A percentile compares a stretch with the other conserved stretches of the same genome.
These are phyloP conservation scores for Ramaria sp. DNA, from an alignment of 768 basidiomycete genomes.

Conservation along the genomic window DNA sequence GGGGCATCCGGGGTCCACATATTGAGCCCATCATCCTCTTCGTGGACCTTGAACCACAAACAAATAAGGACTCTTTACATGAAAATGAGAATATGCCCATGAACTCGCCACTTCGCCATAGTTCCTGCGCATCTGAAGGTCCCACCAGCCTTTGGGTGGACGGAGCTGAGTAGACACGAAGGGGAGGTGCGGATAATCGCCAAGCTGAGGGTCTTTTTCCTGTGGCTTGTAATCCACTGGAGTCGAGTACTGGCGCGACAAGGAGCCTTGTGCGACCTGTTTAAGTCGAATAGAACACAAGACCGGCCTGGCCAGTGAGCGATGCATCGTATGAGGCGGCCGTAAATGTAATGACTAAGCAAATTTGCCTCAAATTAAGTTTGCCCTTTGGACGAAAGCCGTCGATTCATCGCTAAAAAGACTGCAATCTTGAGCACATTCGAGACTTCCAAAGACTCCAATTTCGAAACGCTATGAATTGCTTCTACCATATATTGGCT, in stretches of 20 bases:
- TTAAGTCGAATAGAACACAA: neutral
- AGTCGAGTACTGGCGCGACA: constrained; percentile 16
- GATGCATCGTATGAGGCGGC: neutral
- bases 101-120: constrained; percentile 62
- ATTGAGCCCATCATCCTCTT: constrained; percentile 67
- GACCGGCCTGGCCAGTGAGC: neutral
- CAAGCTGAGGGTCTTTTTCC: constrained; percentile 55
- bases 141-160: constrained; percentile 62
- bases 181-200: constrained; percentile 65
- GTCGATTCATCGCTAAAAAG: no score
- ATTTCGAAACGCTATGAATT: no score
- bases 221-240: constrained; percentile 14
- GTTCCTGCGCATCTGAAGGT: constrained; percentile 65
- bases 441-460: no score
- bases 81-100: constrained; percentile 10
- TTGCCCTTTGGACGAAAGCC: no score
- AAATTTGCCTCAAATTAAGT: neutral
- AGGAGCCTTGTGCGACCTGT: neutral
- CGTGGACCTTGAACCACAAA: constrained; percentile 46
- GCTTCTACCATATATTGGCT: no score
- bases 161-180: constrained; percentile 54
- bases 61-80: constrained; percentile 13
- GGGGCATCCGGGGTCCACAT: constrained; percentile 85
- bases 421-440: no score
- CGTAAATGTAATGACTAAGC: neutral